Evolutionary conservation across 2,329 filamentous ascomycete species (phyloP).

Genomic region (Colletotrichum liaoningense): DNA sequence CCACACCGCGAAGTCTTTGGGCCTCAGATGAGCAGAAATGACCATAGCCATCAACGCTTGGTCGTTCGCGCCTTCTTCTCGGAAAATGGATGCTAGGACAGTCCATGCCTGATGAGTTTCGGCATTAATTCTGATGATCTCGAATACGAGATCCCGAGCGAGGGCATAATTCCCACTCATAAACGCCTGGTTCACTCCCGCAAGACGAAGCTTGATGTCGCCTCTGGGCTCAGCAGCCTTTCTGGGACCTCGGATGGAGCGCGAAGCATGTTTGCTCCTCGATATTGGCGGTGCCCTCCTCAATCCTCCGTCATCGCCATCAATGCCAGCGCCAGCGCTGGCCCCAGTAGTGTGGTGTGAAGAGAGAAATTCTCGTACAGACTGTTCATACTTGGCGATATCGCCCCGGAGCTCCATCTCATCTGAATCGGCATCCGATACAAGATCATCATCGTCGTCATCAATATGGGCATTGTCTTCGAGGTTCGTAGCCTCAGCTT

Average conservation of each 20-base stretch:
- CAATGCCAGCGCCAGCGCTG: background rate
- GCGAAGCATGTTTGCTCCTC: slow-evolving; percentile 26
- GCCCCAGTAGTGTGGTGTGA: slow-evolving; percentile 47
- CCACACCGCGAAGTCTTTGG: slow-evolving; percentile 71
- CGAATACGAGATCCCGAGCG: slow-evolving; percentile 68
- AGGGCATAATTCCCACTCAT: slow-evolving; percentile 70
- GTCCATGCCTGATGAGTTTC: slow-evolving; percentile 76
- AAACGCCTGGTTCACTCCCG: slow-evolving; percentile 75
- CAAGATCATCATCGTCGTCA: slow-evolving; percentile 39
- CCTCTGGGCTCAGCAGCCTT: slow-evolving; percentile 76
- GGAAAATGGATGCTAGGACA: slow-evolving; percentile 69
- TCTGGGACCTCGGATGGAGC: slow-evolving; percentile 56
- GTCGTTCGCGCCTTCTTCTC: slow-evolving; percentile 67
- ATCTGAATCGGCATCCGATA: slow-evolving; percentile 57
- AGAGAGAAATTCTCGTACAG: slow-evolving; percentile 54
- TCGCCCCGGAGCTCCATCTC: slow-evolving; percentile 56
- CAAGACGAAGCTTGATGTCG: slow-evolving; percentile 77
- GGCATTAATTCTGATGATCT: slow-evolving; percentile 76
- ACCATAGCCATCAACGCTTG: slow-evolving; percentile 70
- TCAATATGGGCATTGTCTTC: background rate
- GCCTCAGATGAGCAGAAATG: slow-evolving; percentile 71
- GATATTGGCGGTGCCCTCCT: slow-evolving; percentile 39
- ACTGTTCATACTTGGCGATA: slow-evolving; percentile 55
- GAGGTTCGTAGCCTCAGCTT: background rate
- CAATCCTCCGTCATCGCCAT: slow-evolving; percentile 4